Evolutionary conservation across 345 rosid genomes (phyloP), one percentile per base, ranked within the genome.

Genomic region (Barbarea vulgaris): DNA sequence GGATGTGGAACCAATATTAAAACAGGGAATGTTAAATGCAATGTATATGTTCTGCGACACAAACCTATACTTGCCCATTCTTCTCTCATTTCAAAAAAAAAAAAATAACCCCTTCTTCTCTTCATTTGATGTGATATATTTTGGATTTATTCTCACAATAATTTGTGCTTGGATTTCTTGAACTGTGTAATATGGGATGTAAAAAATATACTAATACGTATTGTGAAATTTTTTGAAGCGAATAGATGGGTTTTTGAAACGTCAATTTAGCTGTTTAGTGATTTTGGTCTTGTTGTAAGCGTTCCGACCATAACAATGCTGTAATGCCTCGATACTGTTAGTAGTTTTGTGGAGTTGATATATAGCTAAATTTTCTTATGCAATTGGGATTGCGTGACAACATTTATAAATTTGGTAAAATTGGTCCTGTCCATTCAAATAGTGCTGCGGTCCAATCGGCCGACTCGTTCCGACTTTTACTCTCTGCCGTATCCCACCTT

Each of bases 361-460:
- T 42, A 39, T 17, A 55, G 48, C 18, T 25, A 50, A 15, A 42
- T 15, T 52, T 24, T 27, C 51, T 25, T 6, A 13, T 66, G n/a
- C 33, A 27, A 67, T 48, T 57, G 57, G 31, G 59, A 65, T 65
- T 33, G 51, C 66, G 72, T 55, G 78, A 67, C 18, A 34, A 75
- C 44, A 67, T 33, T 33, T 65, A 46, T 12, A 44, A 15, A 74
- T 9, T 61, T 10, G 59, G 53, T 58, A 21, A 71, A 6, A 27
- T 27, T 15, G 68, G 73, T 50, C 62, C 36, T 60, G 73, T 50
- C 62, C 62, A 58, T 50, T 67, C 62, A 50, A 75, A 67, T 67
- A 67, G 79, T 50, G 73, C 25, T 75, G 73, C 74, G 62, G 79
- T 75, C 73, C 62, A 52, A 75, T 75, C 73, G 68, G 36, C 68